phyloP scores from a whole-genome alignment of 345 rosid species.

The Reutealis trisperma region DNA sequence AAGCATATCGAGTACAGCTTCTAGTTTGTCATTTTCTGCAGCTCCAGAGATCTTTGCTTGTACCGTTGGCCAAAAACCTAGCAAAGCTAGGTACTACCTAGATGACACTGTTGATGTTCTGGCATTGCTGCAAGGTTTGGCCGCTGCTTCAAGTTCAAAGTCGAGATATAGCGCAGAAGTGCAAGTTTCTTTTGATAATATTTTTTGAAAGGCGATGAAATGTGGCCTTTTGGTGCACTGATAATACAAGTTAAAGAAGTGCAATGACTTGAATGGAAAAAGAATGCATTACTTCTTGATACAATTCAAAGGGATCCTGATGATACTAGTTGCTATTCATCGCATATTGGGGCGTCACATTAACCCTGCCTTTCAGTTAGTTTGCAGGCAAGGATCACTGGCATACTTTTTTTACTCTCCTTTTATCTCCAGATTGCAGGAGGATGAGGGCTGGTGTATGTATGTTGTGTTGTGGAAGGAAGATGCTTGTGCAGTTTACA shows the following conservation, averaged over 20 bases:
- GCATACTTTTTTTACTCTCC: background rate
- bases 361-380: background rate
- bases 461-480: background rate
- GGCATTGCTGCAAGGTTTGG: conserved; percentile 27
- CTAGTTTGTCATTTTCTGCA: conserved; percentile 5
- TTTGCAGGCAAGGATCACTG: background rate
- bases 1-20: conserved; percentile 18
- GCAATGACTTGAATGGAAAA: background rate
- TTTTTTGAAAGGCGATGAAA: background rate
- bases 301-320: background rate
- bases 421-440: background rate
- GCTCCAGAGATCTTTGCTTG: conserved; percentile 32
- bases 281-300: background rate
- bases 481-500: conserved; percentile 7
- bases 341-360: background rate
- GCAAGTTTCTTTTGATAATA: conserved; percentile 7
- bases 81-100: conserved; percentile 37
- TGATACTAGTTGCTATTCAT: background rate
- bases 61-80: conserved; percentile 38
- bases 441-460: conserved; percentile 5
- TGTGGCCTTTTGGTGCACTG: background rate
- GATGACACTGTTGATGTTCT: conserved; percentile 29
- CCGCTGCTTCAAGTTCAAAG: conserved; percentile 16
- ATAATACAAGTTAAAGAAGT: background rate
- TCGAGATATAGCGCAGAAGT: background rate